Base-by-base conservation (phyloP, 2,329 filamentous ascomycete species). In the Colletotrichum magnum region DNA sequence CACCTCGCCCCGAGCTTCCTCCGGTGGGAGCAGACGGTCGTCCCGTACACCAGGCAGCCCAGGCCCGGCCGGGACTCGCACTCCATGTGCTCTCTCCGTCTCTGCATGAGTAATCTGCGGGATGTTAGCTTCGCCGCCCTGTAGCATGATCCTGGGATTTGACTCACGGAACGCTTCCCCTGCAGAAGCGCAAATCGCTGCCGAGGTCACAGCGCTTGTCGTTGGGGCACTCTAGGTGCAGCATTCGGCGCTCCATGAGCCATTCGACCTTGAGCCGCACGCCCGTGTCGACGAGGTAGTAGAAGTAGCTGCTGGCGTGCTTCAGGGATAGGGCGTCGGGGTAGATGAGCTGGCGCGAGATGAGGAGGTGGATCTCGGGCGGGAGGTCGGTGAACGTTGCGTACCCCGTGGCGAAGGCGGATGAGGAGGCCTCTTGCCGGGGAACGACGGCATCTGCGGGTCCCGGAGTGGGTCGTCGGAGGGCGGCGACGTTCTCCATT, bases 291-390 rank as follows among this genome's bases (percentile, higher is more conserved):
- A 93, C 89, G 2, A 92, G 79, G 56, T 78, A 74, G 79, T 90
- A 90, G 77, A 93, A 90, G 75, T 92, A 84, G 67, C 85, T 85
- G 75, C 81, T 89, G 21, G 87, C 87, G 76, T 93, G 90, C 75
- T 93, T 93, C 16, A 93, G 81, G 0, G 90, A 91, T 1, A 93
- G 84, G 0, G 92, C 91, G 71, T 94, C 91, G 0, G 92, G 92
- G 70, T 93, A 93, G 39, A 86, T 86, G 68, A 93, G 87, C 62
- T 88, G 82, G 12, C 83, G 76, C 39, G 87, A 82, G 64, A 93
- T 90, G 58, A 88, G 83, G 1, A 91, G 77, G 72, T 93, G 91
- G n/a, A 93, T 83, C 74, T 94, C 92, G 0, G 88, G 83, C 2
- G 92, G 92, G 2, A 93, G 81, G 16, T 79, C 78, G 76, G 85